Conservation (phyloP, 2,329 filamentous ascomycete species). For the Fusarium veterinarium region DNA sequence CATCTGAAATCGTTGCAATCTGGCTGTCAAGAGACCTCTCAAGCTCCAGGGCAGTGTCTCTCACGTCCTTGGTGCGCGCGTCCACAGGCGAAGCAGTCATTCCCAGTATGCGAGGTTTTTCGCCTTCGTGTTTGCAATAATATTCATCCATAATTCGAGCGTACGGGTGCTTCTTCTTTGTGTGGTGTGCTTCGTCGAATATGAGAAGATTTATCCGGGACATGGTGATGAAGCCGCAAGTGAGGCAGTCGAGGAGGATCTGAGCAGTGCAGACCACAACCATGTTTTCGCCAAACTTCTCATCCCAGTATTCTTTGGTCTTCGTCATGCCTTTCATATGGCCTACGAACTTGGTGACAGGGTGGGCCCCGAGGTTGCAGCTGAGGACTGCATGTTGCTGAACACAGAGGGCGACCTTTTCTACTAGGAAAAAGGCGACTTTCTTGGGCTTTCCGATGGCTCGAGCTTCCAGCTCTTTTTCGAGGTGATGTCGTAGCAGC, state of each 20-base stretch:
- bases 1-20: conserved; percentile 77
- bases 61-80: conserved; percentile 75
- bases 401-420: conserved; percentile 89
- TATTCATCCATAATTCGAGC: conserved; percentile 90
- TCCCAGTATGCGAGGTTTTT: conserved; percentile 83
- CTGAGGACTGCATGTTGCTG: conserved; percentile 88
- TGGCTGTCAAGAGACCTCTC: conserved; percentile 82
- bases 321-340: conserved; percentile 64
- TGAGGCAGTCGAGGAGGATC: conserved; percentile 81
- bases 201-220: conserved; percentile 87
- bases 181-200: conserved; percentile 96
- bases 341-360: conserved; percentile 80
- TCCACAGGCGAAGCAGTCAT: conserved; percentile 98
- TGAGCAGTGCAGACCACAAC: conserved; percentile 94
- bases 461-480: conserved; percentile 80
- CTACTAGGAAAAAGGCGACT: conserved; percentile 88
- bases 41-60: conserved; percentile 75
- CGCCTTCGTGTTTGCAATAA: conserved; percentile 67
- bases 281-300: conserved; percentile 73
- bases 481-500: conserved; percentile 79
- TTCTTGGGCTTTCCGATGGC: conserved; percentile 68
- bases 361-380: conserved; percentile 78
- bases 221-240: conserved; percentile 83
- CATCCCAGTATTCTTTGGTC: conserved; percentile 61
- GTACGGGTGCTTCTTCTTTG: conserved; percentile 94